Base-by-base conservation (phyloP, 2,329 filamentous ascomycete species). In the Fusarium pseudocircinatum region DNA sequence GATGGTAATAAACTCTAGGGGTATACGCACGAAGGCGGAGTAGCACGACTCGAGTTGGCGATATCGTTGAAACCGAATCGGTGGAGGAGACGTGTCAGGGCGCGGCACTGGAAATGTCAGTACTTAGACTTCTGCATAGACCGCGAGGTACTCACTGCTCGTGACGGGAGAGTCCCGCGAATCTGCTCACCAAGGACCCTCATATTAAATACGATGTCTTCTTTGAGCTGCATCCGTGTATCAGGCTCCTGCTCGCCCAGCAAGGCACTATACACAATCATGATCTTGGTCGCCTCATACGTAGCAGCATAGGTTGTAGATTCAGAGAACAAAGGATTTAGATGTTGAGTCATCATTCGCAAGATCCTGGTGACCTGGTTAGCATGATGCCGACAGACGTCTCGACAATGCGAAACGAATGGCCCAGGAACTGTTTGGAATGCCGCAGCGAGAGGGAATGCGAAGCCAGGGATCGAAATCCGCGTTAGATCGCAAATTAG, bases 381-480 rank as follows among this genome's bases (percentile, higher is more conserved):
- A 2, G 66, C 58, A 28, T 72, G 69, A 16, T 44, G 44, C 2
- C 44, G 47, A n/a, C 69, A 72, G 6, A 54, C 32, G 2, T 63
- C 36, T 18, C 60, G 61, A 12, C 58, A 72, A 12, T 67, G 47
- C 5, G 16, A 36, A 3, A 40, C 7, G 8, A 63, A 70, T 26
- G 28, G 20, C 1, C 16, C 16, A 1, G 69, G 58, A 3, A 47
- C 58, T 7, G n/a, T 7, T 2, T 24, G 62, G 3, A 70, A 67
- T 15, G 58, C 58, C 7, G 14, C 24, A 4, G 67, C 62, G 1
- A 70, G 34, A 0, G 69, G 69, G 12, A 72, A 72, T 13, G 15
- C 47, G 18, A 72, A 72, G 0, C 67, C 67, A 1, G 47, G 20
- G 15, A 72, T 44, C 2, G 67, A 72, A 32, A 70, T 59, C 6